phyloP scores from a whole-genome alignment of 75 land plant species.

The Cupressus sempervirens region DNA sequence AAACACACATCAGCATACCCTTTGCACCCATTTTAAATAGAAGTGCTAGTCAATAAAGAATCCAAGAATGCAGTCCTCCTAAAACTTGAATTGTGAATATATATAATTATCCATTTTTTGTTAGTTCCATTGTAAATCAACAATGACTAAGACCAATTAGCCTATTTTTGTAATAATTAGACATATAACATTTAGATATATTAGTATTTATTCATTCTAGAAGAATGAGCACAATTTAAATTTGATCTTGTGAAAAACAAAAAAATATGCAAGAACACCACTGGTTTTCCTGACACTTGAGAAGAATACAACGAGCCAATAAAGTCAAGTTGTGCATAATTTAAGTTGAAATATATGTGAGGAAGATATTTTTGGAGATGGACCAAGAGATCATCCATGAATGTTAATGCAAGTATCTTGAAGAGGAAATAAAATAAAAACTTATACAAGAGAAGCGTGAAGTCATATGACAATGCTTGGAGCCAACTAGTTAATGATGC shows the following conservation, averaged over 20 bases:
- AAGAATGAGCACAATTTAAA: conserved; percentile 66
- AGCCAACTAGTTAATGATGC: conserved; percentile 28
- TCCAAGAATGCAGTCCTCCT: too few species aligned
- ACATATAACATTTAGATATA: too few species aligned
- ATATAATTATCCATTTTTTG: too few species aligned
- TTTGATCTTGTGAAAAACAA: conserved; percentile 59
- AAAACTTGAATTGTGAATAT: too few species aligned
- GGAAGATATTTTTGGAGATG: conserved; percentile 49
- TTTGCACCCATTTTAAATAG: too few species aligned
- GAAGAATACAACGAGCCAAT: conserved; percentile 36
- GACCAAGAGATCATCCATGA: conserved; percentile 33
- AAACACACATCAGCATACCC: too few species aligned
- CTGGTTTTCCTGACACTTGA: conserved; percentile 38
- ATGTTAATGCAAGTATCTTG: conserved; percentile 24
- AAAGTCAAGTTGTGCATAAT: conserved; percentile 50
- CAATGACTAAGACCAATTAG: too few species aligned
- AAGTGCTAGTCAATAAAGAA: too few species aligned
- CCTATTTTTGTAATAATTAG: too few species aligned
- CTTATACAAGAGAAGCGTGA: conserved; percentile 36
- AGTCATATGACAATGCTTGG: conserved; percentile 37
- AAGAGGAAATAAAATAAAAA: conserved; percentile 31
- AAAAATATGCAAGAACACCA: conserved; percentile 60
- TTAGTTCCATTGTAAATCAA: too few species aligned
- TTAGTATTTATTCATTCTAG: too few species aligned
- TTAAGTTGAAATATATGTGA: conserved; percentile 40